phyloP scores from a whole-genome alignment of 192 early-diverging fungal species.

The Thamnidium elegans region DNA sequence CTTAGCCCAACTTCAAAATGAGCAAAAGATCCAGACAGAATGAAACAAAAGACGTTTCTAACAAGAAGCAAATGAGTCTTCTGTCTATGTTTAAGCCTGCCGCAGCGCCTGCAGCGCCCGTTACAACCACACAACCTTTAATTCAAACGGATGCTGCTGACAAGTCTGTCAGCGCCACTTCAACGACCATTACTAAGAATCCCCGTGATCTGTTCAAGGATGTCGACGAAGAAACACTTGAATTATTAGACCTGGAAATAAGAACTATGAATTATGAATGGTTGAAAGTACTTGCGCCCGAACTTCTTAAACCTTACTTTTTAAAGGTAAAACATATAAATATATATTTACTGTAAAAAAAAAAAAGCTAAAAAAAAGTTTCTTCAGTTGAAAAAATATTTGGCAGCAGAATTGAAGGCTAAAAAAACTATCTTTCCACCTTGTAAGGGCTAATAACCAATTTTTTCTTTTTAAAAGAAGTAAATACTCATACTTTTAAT shows the following conservation, averaged over 20 bases:
- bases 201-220: not conserved
- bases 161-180: not conserved
- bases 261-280: slow-evolving; percentile 74
- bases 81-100: slow-evolving; percentile 25
- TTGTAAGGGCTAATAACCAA: slow-evolving; percentile 14
- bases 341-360: not conserved
- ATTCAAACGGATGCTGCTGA: not conserved
- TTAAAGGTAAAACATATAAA: slow-evolving; percentile 53
- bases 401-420: slow-evolving; percentile 51
- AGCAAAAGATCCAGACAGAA: not conserved
- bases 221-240: slow-evolving; percentile 30
- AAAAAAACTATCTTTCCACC: slow-evolving; percentile 71
- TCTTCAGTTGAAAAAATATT: slow-evolving; percentile 64
- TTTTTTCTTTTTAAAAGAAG: not conserved
- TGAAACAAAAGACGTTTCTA: not conserved
- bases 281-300: slow-evolving; percentile 55
- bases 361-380: not conserved
- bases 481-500: not conserved
- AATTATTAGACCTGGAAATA: slow-evolving; percentile 54
- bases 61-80: slow-evolving; percentile 21
- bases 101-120: no score
- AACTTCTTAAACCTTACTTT: slow-evolving; percentile 63
- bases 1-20: not conserved
- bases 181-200: not conserved
- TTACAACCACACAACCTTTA: not conserved